A percentile compares a stretch with the other conserved stretches of the same genome.
phyloP scores from a whole-genome alignment of 2,329 filamentous ascomycete genomes.

The Alternaria gansuensis region DNA sequence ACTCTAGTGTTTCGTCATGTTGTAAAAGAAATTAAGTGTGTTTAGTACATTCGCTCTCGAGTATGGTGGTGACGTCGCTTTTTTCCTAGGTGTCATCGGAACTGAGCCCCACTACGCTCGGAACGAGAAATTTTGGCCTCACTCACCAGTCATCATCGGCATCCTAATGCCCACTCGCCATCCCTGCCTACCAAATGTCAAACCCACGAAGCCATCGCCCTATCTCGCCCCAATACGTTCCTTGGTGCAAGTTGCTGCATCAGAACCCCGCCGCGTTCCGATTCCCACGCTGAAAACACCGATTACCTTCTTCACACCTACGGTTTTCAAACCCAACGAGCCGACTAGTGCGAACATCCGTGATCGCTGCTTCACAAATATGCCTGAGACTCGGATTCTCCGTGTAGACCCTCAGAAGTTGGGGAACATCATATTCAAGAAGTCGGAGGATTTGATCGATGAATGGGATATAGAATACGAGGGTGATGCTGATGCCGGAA shows the following conservation, averaged over 20 bases:
- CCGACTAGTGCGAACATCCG: conserved; percentile 5
- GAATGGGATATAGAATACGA: conserved; percentile 48
- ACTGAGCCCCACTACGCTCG: conserved; percentile 25
- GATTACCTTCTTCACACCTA: conserved; percentile 10
- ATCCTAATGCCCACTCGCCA: conserved; percentile 44
- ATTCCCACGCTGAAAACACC: conserved; percentile 39
- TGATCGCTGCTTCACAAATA: conserved; percentile 21
- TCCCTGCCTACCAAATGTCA: conserved; percentile 50
- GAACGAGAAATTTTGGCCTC: conserved; percentile 39
- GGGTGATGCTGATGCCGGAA: conserved; percentile 57
- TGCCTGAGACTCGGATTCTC: conserved; percentile 50
- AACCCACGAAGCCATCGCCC: conserved; percentile 25
- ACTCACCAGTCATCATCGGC: conserved; percentile 42
- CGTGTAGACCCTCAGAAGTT: conserved; percentile 54
- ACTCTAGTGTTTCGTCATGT: background rate
- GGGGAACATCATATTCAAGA: conserved; percentile 48
- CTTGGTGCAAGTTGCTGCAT: conserved; percentile 41
- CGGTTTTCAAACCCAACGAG: background rate
- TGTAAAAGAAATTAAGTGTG: background rate
- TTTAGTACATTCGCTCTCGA: background rate
- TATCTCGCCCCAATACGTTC: conserved; percentile 27
- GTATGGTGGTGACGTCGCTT: conserved; percentile 31
- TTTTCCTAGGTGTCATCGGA: conserved; percentile 28
- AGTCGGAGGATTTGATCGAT: conserved; percentile 47
- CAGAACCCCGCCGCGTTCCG: conserved; percentile 24